Base-by-base conservation (phyloP, 1,139 yeast genomes). In the Kluyveromyces sp. region DNA sequence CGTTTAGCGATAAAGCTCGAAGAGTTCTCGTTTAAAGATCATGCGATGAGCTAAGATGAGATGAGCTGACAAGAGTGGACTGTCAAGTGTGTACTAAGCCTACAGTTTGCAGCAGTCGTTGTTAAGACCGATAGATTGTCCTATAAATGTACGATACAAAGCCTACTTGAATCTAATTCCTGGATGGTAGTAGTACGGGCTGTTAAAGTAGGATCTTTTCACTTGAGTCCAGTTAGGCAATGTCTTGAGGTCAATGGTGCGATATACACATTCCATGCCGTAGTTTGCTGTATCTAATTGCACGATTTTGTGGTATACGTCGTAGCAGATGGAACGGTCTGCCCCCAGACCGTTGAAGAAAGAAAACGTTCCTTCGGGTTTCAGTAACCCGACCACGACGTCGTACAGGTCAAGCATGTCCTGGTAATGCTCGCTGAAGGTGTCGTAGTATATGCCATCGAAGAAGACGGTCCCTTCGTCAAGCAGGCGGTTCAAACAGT, bases 271-370 rank as follows among this genome's bases (percentile, higher is more conserved):
- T 33, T 68, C 56, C 56, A 89, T 67, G 2, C 97, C 97, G 58
- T 83, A 88, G 55, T 83, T 85, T 41, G 70, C 70, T 54, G 89
- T 70, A 60, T 89, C 97, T 46, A 87, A 66, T 53, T 81, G 86
- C 4, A 86, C 95, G 49, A 89, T 80, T 55, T 78, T 75, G 59
- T 78, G 80, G 68, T 89, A 89, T 12, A 89, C 96, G 56, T 89
- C 96, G 63, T 89, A 89, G 47, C 89, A 77, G 9, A 88, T 76
- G 59, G 83, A 79, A 57, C 96, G 73, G 57, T 89, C 97, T 4
- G 96, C 97, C n/a, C 97, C 97, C 32, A 89, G 71, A 0, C 97
- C 97, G 57, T 89, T 89, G 70, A 89, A 89, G 61, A 87, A 89
- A 1, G 95, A 86, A 52, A 89, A 88, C 0, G 79, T 74, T 3